Conservation (phyloP, 768 basidiomycete species). For the Candolleomyces aberdarensis region DNA sequence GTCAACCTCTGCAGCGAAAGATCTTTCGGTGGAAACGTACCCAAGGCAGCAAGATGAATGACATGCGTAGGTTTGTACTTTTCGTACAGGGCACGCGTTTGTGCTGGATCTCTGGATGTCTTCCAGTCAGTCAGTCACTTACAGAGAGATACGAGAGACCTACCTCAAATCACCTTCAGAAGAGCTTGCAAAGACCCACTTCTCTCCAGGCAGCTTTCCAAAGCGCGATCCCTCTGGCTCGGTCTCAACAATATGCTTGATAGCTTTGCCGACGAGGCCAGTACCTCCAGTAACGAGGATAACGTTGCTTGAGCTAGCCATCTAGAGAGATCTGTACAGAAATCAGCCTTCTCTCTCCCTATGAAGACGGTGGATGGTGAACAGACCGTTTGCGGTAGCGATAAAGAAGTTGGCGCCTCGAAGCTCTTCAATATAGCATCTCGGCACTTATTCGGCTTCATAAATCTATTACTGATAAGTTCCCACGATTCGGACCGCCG, state of each 20-base stretch:
- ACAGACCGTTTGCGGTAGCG: too few species aligned
- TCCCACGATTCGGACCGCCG: too few species aligned
- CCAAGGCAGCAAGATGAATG: constrained; percentile 92
- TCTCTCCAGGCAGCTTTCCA: constrained; percentile 72
- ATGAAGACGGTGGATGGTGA: too few species aligned
- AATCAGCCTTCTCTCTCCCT: too few species aligned
- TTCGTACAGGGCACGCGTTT: constrained; percentile 73
- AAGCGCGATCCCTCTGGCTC: constrained; percentile 79
- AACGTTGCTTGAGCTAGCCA: constrained; percentile 26
- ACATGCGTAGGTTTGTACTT: constrained; percentile 95
- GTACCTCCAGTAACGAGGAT: constrained; percentile 83
- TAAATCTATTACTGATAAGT: too few species aligned
- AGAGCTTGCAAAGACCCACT: constrained; percentile 81
- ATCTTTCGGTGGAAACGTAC: constrained; percentile 37
- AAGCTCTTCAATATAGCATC: too few species aligned
- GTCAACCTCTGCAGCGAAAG: not conserved
- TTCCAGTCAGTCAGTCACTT: not conserved
- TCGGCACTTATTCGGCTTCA: too few species aligned
- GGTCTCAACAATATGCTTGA: constrained; percentile 72
- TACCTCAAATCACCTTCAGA: constrained; percentile 85
- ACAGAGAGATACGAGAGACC: not conserved
- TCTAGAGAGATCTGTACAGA: not conserved
- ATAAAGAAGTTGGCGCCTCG: too few species aligned
- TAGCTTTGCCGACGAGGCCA: constrained; percentile 85
- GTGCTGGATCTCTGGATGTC: constrained; percentile 56